Evolutionary conservation across 2,329 filamentous ascomycete genomes (phyloP).

Genomic region (Botrytis cinerea): DNA sequence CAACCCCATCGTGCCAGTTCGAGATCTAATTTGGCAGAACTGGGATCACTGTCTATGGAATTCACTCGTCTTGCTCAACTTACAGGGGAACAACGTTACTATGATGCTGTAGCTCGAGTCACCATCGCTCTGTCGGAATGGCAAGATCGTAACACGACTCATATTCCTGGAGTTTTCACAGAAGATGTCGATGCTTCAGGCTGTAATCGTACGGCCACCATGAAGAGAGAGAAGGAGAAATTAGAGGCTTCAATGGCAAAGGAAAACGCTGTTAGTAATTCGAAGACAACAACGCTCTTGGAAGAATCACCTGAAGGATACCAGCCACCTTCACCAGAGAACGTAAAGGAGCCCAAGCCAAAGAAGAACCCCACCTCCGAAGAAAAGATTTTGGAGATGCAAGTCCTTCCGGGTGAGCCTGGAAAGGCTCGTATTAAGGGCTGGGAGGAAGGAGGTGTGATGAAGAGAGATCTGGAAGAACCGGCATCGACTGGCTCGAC

Average conservation of each 20-base stretch:
- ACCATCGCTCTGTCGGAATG: conserved; percentile 76
- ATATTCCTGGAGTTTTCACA: conserved; percentile 78
- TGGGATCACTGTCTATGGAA: conserved; percentile 77
- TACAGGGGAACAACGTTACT: conserved; percentile 79
- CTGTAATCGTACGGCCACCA: conserved; percentile 55
- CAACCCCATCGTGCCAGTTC: conserved; percentile 63
- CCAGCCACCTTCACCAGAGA: conserved; percentile 30
- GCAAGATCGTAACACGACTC: conserved; percentile 65
- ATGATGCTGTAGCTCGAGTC: conserved; percentile 84
- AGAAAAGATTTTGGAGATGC: conserved; percentile 35
- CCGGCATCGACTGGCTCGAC: neutral
- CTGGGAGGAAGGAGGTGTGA: conserved; percentile 33
- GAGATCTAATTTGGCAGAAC: conserved; percentile 55
- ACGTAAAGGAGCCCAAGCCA: conserved; percentile 31
- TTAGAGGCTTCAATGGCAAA: conserved; percentile 20
- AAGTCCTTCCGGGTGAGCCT: conserved; percentile 36
- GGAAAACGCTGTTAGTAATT: conserved; percentile 22
- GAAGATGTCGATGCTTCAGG: conserved; percentile 76
- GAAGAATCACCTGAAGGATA: conserved; percentile 39
- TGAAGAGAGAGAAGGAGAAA: neutral
- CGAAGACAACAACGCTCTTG: conserved; percentile 25
- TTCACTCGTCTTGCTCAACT: conserved; percentile 88
- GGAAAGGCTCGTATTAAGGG: conserved; percentile 34
- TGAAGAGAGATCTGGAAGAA: conserved; percentile 29
- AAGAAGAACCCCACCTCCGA: conserved; percentile 30